Evolutionary conservation across 495 filamentous ascomycete genomes (phyloP), one percentile per base, ranked within the genome.

Genomic region (Talaromyces thailandensis): DNA sequence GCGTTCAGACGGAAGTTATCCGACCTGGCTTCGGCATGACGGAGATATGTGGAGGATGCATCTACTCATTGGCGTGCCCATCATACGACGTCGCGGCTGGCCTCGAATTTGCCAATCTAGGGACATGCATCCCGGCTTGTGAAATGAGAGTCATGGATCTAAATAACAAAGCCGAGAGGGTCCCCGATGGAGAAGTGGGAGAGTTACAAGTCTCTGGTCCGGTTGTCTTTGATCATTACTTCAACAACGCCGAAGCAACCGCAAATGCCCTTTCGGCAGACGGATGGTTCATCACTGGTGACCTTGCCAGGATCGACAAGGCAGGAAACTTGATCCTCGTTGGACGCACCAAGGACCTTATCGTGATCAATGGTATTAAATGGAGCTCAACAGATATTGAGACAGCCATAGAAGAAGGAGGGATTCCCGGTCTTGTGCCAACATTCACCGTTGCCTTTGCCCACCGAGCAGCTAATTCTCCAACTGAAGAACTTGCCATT

Each of bases 211-310:
- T 78, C 4, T 26, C 48, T 0, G 74, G 75, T 0, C 84, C 87
- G 2, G 88, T 91, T 55, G 76, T 95, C 12, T 96, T 94, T 78
- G 73, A 82, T 53, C 86, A 86, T 16, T 96, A 96, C 68, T 82
- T 84, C 63, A 93, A 93, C 66, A 87, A 90, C 62, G 75, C 80
- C 0, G 76, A 81, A 37, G 81, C 81, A 1, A 92, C 88, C 1
- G 75, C 72, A 4, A 80, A 87, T 21, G 81, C 88, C 0, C 83
- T 93, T 32, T 88, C 85, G 0, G 35, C 62, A 0, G 90, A 94
- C 64, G 89, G 89, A 2, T 96, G 85, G 75, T 94, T 94, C 76
- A 90, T 86, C 66, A 94, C 91, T 1, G 92, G 92, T 0, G 92
- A 96, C 67, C 76, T 87, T 48, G 87, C 81, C 16, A 78, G 77